Evolutionary conservation across 805 yeast species (phyloP).

Genomic region (Alloascoidea africana): DNA sequence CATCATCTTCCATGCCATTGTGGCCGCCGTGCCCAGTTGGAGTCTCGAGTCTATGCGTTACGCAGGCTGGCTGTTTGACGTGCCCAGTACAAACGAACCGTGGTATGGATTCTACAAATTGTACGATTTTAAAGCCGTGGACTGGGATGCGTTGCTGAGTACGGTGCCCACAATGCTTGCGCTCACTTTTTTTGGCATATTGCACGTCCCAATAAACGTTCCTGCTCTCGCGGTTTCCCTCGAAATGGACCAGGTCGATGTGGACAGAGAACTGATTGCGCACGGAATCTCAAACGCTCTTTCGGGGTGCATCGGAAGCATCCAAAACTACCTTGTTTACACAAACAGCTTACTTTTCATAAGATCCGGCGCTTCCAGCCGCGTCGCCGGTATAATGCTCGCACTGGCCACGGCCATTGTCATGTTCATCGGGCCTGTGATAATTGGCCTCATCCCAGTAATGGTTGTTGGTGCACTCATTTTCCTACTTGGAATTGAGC

Average conservation of each 20-base stretch:
- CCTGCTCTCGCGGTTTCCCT: constrained; percentile 92
- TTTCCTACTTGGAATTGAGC: constrained; percentile 80
- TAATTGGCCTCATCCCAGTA: constrained; percentile 90
- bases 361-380: constrained; percentile 85
- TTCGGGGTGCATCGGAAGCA: constrained; percentile 74
- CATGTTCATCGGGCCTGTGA: constrained; percentile 79
- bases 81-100: constrained; percentile 49
- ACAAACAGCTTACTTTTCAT: constrained; percentile 87
- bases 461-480: constrained; percentile 93
- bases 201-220: constrained; percentile 95
- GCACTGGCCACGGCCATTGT: constrained; percentile 70
- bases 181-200: constrained; percentile 83
- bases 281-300: constrained; percentile 85
- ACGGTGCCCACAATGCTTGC: constrained; percentile 93
- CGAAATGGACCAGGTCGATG: constrained; percentile 66
- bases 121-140: constrained; percentile 56
- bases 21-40: constrained; percentile 52
- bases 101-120: constrained; percentile 80
- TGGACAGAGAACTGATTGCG: constrained; percentile 85
- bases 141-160: constrained; percentile 51
- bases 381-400: constrained; percentile 79
- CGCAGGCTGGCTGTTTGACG: constrained; percentile 72
- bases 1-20: constrained; percentile 48
- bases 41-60: constrained; percentile 45
- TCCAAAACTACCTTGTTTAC: constrained; percentile 89